Percentiles rank a stretch among this genome's conserved stretches.
phyloP scores from a whole-genome alignment of 371 early-diverging fungal species.

The Homolaphlyctis polyrhiza region DNA sequence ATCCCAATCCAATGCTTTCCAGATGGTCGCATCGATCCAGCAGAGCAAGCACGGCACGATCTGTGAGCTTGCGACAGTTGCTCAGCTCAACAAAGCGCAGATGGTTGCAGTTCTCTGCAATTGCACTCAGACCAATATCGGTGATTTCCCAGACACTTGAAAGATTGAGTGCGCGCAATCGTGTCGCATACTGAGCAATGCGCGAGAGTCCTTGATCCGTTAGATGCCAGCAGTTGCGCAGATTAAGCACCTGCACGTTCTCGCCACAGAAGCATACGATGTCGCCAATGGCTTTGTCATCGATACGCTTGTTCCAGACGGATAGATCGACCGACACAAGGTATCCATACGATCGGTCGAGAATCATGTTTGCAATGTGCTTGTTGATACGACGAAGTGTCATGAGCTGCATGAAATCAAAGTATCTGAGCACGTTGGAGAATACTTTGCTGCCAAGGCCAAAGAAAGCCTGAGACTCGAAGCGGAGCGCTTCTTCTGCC shows the following conservation, averaged over 20 bases:
- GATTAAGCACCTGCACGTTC: slow-evolving; percentile 46
- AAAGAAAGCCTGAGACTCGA: too few species aligned
- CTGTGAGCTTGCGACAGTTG: slow-evolving; percentile 77
- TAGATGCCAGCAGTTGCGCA: slow-evolving; percentile 76
- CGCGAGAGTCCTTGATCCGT: slow-evolving; percentile 57
- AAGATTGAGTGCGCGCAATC: slow-evolving; percentile 22
- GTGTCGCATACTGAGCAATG: slow-evolving; percentile 28
- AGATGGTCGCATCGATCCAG: slow-evolving; percentile 35
- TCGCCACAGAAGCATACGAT: slow-evolving; percentile 29
- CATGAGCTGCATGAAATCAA: slow-evolving; percentile 25
- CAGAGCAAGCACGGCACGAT: slow-evolving; percentile 45
- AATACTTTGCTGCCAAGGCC: slow-evolving; percentile 15
- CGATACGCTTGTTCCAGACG: slow-evolving; percentile 34
- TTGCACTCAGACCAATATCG: slow-evolving; percentile 24
- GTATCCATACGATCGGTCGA: slow-evolving; percentile 16
- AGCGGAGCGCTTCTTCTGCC: too few species aligned
- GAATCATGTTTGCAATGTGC: slow-evolving; percentile 17
- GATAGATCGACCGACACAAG: slow-evolving; percentile 28
- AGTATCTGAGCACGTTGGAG: slow-evolving; percentile 16
- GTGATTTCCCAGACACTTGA: slow-evolving; percentile 45
- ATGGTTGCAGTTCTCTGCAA: slow-evolving; percentile 26
- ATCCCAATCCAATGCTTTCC: slow-evolving; percentile 45
- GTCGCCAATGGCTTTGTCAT: slow-evolving; percentile 23
- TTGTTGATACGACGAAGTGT: slow-evolving; percentile 22
- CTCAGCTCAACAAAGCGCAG: slow-evolving; percentile 58